Base-by-base conservation (phyloP, 208 protist species). In the Borovskyia barvae region DNA sequence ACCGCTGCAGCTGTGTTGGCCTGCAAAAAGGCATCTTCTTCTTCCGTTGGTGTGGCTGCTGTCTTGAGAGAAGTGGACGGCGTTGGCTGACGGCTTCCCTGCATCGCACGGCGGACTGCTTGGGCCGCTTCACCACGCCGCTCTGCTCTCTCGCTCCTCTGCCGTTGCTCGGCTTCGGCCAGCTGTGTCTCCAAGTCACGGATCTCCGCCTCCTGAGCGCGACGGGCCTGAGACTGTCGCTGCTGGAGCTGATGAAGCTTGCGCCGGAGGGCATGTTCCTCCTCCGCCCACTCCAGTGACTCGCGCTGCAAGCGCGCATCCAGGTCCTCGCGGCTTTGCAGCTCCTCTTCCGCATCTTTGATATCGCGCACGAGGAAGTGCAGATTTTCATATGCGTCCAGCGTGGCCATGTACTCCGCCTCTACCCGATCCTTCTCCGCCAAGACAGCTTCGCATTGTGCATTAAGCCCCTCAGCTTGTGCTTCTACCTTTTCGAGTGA, bases 341-440 rank as follows among this genome's bases (percentile, higher is more conserved):
- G 59, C 17, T 48, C 40, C 59, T 76, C 71, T 70, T 95, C 85
- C n/a, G 82, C 77, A 39, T 72, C 71, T 58, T 90, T 75, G 64
- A 95, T 93, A 6, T 79, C 66, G 22, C 81, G 80, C 8, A 95
- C 85, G 7, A 86, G 42, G 8, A 73, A 77, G 71, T 92, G 85
- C 65, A 95, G 81, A 28, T 46, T 73, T 45, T 93, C 89, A 59
- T 95, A 95, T 63, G 82, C 77, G 56, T 95, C 85, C 12, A 95
- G 56, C 1, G 89, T 87, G 30, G 70, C 50, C n/a, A 85, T 42
- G 72, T 93, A 93, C 50, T 72, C 56, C 26, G 78, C 79, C 69
- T 95, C 80, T 14, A 84, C 80, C 5, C 55, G 32, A n/a, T 78
- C 75, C 58, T 85, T 87, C 48, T 86, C 77, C 9, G 57, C 42